Conservation (phyloP, 2,329 filamentous ascomycete genomes). For the Triangularia setosa region DNA sequence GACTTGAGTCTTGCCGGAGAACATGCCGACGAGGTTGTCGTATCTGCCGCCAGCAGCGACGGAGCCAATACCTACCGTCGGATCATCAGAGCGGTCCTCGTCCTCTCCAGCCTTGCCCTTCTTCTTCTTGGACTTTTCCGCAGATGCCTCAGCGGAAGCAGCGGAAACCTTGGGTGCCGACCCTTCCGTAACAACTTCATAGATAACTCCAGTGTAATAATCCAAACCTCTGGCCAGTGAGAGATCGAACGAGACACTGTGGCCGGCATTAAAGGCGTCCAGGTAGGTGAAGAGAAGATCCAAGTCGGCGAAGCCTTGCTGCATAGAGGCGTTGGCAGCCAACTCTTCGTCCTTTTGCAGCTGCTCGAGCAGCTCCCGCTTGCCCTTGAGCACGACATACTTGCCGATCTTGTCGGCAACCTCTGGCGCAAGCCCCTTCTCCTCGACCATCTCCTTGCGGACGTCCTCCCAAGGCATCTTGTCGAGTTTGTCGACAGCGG, state of each 20-base stretch:
- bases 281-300: slow-evolving; percentile 76
- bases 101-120: slow-evolving; percentile 22
- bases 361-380: slow-evolving; percentile 63
- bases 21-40: slow-evolving; percentile 92
- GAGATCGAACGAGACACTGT: slow-evolving; percentile 82
- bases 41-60: slow-evolving; percentile 82
- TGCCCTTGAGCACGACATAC: slow-evolving; percentile 25
- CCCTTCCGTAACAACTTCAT: slow-evolving; percentile 81
- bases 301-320: slow-evolving; percentile 78
- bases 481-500: slow-evolving; percentile 92
- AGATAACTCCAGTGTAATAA: slow-evolving; percentile 88
- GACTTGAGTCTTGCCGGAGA: slow-evolving; percentile 74
- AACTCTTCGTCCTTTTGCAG: slow-evolving; percentile 66
- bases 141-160: slow-evolving; percentile 14
- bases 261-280: slow-evolving; percentile 67
- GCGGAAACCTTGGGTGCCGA: slow-evolving; percentile 51
- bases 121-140: slow-evolving; percentile 25
- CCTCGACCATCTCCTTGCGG: slow-evolving; percentile 85
- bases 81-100: slow-evolving; percentile 26
- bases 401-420: slow-evolving; percentile 80
- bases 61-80: slow-evolving; percentile 26
- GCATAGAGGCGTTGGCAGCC: slow-evolving; percentile 67
- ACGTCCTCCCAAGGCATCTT: slow-evolving; percentile 90
- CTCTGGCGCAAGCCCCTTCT: slow-evolving; percentile 73
- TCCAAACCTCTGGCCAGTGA: slow-evolving; percentile 81